Base-by-base conservation (phyloP, 2,329 filamentous ascomycete genomes). In the Hypoxylon sp. region DNA sequence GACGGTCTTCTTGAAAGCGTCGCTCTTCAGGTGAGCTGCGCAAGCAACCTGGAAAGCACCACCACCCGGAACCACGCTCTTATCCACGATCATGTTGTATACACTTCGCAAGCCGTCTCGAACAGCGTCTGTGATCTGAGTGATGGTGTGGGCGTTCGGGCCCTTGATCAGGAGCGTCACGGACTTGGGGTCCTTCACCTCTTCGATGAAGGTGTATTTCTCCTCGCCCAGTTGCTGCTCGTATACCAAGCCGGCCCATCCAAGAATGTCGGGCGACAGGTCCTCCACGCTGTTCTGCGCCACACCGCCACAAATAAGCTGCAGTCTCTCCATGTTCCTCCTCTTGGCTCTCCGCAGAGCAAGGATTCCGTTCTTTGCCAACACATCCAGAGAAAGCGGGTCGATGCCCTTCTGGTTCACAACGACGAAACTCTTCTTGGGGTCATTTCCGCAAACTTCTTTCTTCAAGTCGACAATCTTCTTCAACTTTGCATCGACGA, bases 341-440 rank as follows among this genome's bases (percentile, higher is more conserved):
- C 96, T 89, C 91, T 99, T 99, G 44, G 96, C 96, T 80, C 96
- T 89, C 77, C 96, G 90, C 70, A 99, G 88, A 58, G 96, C 96
- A 72, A 98, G 89, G 76, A 99, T 99, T 73, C 94, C 94, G 80
- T 99, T 98, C 90, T 99, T 99, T 72, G 96, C 94, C 65, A 99
- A 85, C 11, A 99, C 94, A 76, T 99, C 96, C 73, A 99, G 87
- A 59, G 94, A 98, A 69, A 99, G 86, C 22, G 96, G 96, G 80
- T 99, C 96, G 75, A 99, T 99, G 70, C 96, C 96, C 87, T 99
- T 99, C 83, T 99, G 96, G 86, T 99, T 99, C 82, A 99, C 93
- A 77, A 99, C 91, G 72, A 98, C 96, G 79, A 99, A 99, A 76
- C 92, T 91, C 87, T 98, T 98, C 84, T 93, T 96, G 8, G 91